These are phyloP conservation scores for Clonostachys solani DNA, from an alignment of 2,329 filamentous ascomycete genomes.

Conservation along the genomic window DNA sequence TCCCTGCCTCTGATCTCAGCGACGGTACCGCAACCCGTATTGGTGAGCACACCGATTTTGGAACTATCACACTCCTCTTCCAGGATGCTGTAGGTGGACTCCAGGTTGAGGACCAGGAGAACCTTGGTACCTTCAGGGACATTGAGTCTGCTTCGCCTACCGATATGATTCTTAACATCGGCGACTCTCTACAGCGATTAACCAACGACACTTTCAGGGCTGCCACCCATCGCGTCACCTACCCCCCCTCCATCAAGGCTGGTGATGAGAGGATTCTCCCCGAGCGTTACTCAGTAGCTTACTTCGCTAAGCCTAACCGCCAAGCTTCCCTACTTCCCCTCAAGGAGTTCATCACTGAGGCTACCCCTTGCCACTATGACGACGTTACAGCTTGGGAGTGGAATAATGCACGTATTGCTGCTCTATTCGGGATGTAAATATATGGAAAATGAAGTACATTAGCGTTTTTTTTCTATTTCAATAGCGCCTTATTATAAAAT, in stretches of 20 bases:
- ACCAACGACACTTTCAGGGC: conserved; percentile 26
- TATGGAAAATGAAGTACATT: too few relatives aligned
- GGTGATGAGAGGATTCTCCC: conserved; percentile 9
- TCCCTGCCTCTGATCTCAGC: conserved; percentile 14
- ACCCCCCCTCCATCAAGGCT: conserved; percentile 12
- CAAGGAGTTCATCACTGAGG: conserved; percentile 19
- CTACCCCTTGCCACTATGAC: conserved; percentile 15
- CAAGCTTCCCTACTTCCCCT: conserved; percentile 16
- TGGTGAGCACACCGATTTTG: conserved; percentile 24
- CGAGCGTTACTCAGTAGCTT: conserved; percentile 16
- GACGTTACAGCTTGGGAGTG: conserved; percentile 26
- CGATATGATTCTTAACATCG: conserved; percentile 31
- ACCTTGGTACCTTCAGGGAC: conserved; percentile 14
- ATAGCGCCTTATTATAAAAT: too few relatives aligned
- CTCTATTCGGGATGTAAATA: conserved; percentile 3
- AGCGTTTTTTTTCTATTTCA: too few relatives aligned
- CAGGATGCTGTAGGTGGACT: conserved; percentile 15
- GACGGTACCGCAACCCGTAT: conserved; percentile 18
- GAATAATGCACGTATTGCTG: conserved; percentile 15
- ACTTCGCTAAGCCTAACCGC: conserved; percentile 21
- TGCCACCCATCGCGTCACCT: conserved; percentile 22
- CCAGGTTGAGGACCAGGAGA: conserved; percentile 17
- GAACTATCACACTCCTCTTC: conserved; percentile 21
- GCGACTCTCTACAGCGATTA: conserved; percentile 30
- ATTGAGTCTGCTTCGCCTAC: conserved; percentile 13